Evolutionary conservation across 2,329 filamentous ascomycete genomes (phyloP).

Genomic region (Piedraia hortae): DNA sequence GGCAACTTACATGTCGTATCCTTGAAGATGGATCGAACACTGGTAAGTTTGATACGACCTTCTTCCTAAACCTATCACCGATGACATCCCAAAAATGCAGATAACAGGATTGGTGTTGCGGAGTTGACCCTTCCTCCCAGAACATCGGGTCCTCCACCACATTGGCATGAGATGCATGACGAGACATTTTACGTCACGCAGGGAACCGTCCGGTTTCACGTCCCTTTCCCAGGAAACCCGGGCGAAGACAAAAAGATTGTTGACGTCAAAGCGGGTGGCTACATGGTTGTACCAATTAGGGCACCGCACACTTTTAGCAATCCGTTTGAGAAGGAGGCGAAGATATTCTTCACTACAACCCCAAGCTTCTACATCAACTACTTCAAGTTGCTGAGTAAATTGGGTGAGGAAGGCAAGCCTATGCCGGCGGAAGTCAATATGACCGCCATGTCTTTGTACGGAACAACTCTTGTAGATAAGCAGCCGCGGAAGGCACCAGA

Average conservation of each 20-base stretch:
- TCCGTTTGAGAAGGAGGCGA: constrained; percentile 24
- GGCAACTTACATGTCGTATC: constrained; percentile 22
- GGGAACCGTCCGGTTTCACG: constrained; percentile 25
- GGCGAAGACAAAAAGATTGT: constrained; percentile 14
- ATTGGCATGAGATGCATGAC: constrained; percentile 32
- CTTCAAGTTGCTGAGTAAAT: constrained; percentile 23
- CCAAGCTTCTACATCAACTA: constrained; percentile 30
- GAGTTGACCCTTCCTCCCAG: constrained; percentile 23
- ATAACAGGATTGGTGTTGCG: constrained; percentile 22
- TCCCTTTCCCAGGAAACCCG: constrained; percentile 11
- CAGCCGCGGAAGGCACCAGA: constrained; percentile 9
- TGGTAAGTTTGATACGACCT: constrained; percentile 9
- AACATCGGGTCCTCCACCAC: constrained; percentile 20
- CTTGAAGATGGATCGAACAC: constrained; percentile 25
- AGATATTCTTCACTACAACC: constrained; percentile 29
- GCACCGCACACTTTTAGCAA: constrained; percentile 30
- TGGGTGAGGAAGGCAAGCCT: constrained; percentile 19
- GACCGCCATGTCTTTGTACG: constrained; percentile 23
- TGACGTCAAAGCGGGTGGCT: constrained; percentile 25
- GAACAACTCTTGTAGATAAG: constrained; percentile 20
- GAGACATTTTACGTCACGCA: constrained; percentile 28
- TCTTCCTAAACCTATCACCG: background rate
- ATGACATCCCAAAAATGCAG: constrained; percentile 5
- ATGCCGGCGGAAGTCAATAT: constrained; percentile 23
- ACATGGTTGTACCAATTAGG: constrained; percentile 26